Conservation (phyloP, 768 basidiomycete genomes). For the Lactarius quietus region DNA sequence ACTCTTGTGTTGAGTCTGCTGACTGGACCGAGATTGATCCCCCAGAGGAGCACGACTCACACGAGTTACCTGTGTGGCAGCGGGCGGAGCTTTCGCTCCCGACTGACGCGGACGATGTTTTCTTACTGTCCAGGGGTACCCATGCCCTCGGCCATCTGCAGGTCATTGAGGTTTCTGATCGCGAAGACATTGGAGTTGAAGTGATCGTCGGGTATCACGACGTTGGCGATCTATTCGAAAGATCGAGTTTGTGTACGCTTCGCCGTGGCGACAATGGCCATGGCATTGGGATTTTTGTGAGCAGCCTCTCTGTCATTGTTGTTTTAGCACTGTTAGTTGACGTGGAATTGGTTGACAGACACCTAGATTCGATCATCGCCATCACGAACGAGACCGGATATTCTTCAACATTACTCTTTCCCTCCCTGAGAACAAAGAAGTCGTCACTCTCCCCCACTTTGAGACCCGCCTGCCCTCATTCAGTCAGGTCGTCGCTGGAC, state of each 20-base stretch:
- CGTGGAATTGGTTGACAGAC: slow-evolving; percentile 4
- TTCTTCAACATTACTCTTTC: slow-evolving; percentile 17
- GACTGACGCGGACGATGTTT: slow-evolving; percentile 5
- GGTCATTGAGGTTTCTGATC: slow-evolving; percentile 2
- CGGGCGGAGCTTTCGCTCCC: slow-evolving; percentile 14
- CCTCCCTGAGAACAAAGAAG: slow-evolving; percentile 11
- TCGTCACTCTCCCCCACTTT: slow-evolving; percentile 10
- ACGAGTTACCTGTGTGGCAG: slow-evolving; percentile 1
- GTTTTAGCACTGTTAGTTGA: background rate
- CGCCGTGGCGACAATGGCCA: slow-evolving; percentile 6
- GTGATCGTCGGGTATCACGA: slow-evolving; percentile 6
- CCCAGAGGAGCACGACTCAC: background rate
- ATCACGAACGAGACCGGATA: background rate
- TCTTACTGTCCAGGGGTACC: slow-evolving; percentile 5
- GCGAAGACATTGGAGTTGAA: slow-evolving; percentile 22
- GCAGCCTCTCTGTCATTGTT: background rate
- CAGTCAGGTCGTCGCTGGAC: background rate
- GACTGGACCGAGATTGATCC: slow-evolving; percentile 10
- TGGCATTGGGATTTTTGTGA: slow-evolving; percentile 19
- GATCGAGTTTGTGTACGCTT: slow-evolving; percentile 6
- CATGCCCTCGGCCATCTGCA: background rate
- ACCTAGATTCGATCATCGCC: background rate
- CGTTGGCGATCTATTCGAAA: slow-evolving; percentile 1
- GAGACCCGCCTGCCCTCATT: slow-evolving; percentile 17
- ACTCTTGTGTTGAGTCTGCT: slow-evolving; percentile 6